Evolutionary conservation across 306 rosid species (phyloP), one percentile per base, ranked within the genome.

Genomic region (Malus fusca): DNA sequence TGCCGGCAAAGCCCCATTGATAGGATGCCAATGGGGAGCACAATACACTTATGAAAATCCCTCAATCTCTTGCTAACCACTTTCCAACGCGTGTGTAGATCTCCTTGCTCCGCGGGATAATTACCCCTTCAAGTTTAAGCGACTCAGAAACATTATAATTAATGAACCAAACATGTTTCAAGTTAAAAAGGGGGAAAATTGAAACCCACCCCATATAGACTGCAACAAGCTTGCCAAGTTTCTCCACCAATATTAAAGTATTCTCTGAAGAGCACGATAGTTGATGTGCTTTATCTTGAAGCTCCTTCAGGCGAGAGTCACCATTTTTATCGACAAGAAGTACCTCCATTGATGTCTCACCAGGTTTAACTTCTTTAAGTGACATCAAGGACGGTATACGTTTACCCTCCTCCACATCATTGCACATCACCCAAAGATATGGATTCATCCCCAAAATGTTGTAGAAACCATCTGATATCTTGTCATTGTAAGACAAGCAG

Each of bases 371-470:
- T 40, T 82, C 88, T 84, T 83, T 90, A 69, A 95, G 96, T 22
- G 97, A 85, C 89, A 81, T 79, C 79, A 95, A 79, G 44, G 87
- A 73, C 3, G 99, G 99, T 22, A 88, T 51, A 76, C 70, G 73
- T 69, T 70, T 85, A 22, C 93, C 97, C 81, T 90, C 91, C 67
- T 89, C 96, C 40, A 30, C 68, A 17, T 88, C 92, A 82, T 92
- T 95, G 89, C 99, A 92, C 96, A 92, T 88, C 78, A 84, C 83
- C 99, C 99, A 95, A 18, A 95, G 80, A 87, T 92, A 90, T 52
- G 99, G 99, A 81, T 95, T 95, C 97, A 95, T 92, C 77, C 99
- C 99, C 89, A 89, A 69, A 55, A 95, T 92, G 83, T 89, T 92
- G 73, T 90, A 95, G 88, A 95, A 95, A 48, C 99, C 97, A 75